Evolutionary conservation across 2,329 filamentous ascomycete species (phyloP).

Genomic region (Penicillium brasilianum): DNA sequence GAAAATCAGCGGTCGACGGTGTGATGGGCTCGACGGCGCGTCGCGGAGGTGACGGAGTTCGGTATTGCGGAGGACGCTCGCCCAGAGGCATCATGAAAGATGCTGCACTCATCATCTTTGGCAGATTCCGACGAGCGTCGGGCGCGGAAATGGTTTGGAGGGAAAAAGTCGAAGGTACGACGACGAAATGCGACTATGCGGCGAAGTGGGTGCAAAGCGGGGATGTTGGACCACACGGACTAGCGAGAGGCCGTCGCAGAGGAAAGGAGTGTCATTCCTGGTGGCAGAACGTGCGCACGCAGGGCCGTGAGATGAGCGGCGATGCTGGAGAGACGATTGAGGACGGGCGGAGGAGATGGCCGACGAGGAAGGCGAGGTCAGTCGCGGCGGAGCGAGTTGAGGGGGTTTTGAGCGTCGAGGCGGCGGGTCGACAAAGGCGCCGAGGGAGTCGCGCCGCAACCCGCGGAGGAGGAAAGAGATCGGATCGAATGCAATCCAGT

Average conservation of each 20-base stretch:
- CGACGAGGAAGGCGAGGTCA: conserved; percentile 20
- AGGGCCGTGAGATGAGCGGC: conserved; percentile 29
- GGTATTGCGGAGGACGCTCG: conserved; percentile 49
- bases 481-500: conserved; percentile 27
- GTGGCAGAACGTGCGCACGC: conserved; percentile 34
- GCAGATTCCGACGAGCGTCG: conserved; percentile 17
- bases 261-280: conserved; percentile 49
- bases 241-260: conserved; percentile 46
- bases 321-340: conserved; percentile 29
- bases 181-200: conserved; percentile 38
- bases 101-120: conserved; percentile 46
- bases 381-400: conserved; percentile 31
- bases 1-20: conserved; percentile 41
- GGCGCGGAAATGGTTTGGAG: conserved; percentile 16
- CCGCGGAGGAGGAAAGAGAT: conserved; percentile 27
- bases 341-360: conserved; percentile 22
- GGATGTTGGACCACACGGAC: conserved; percentile 47
- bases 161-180: conserved; percentile 30
- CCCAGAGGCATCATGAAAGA: conserved; percentile 45
- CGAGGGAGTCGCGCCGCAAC: conserved; percentile 32
- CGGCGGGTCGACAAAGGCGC: conserved; percentile 36
- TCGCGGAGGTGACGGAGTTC: conserved; percentile 54
- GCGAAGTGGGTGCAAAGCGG: conserved; percentile 48
- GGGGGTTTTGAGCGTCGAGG: conserved; percentile 32
- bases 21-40: conserved; percentile 54